Conservation (phyloP, 2,329 filamentous ascomycete species). For the Fusarium sp. region DNA sequence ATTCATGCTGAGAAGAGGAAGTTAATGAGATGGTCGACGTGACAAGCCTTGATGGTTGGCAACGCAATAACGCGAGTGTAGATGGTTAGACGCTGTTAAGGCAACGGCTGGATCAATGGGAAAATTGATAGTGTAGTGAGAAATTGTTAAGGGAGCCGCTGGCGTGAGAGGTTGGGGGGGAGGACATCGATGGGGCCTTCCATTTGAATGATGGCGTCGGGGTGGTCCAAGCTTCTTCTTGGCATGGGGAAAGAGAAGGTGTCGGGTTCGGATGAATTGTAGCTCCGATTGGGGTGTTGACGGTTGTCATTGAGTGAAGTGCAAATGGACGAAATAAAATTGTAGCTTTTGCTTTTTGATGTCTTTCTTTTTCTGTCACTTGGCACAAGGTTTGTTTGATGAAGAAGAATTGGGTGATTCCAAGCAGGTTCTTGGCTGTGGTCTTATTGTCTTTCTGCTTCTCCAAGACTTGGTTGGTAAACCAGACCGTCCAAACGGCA, state of each 20-base stretch:
- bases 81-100: constrained; percentile 54
- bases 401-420: background rate
- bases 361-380: constrained; percentile 2
- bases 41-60: constrained; percentile 31
- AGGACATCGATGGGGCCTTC: background rate
- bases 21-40: constrained; percentile 9
- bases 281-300: constrained; percentile 5
- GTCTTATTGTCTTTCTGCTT: background rate
- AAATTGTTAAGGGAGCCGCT: constrained; percentile 49
- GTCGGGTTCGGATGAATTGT: constrained; percentile 29
- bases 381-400: background rate
- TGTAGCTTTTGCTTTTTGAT: constrained; percentile 3
- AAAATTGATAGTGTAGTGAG: constrained; percentile 62
- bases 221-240: constrained; percentile 48
- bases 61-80: constrained; percentile 35
- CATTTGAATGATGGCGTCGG: constrained; percentile 14
- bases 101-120: constrained; percentile 50
- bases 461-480: constrained; percentile 1
- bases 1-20: constrained; percentile 55
- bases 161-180: constrained; percentile 43
- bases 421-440: background rate
- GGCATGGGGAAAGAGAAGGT: constrained; percentile 22
- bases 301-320: background rate
- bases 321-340: background rate
- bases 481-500: background rate